Conservation (phyloP, 495 filamentous ascomycete genomes). For the Thozetella sp. region DNA sequence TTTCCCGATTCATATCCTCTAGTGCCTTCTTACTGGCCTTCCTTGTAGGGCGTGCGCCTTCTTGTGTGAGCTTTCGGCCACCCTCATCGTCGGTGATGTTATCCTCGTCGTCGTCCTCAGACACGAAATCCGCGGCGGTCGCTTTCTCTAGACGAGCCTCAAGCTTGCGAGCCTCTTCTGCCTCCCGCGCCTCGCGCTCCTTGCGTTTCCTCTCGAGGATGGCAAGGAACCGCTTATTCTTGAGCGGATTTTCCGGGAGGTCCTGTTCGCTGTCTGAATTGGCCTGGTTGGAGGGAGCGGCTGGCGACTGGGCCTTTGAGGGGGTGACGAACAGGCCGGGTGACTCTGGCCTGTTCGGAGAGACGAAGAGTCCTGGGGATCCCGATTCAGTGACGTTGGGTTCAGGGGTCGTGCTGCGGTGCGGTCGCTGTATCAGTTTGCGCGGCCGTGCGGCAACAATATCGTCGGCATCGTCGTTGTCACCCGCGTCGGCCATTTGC, state of each 20-base stretch:
- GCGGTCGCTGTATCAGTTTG: slow-evolving; percentile 28
- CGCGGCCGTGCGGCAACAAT: slow-evolving; percentile 26
- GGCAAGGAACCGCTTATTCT: slow-evolving; percentile 63
- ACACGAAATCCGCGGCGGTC: slow-evolving; percentile 26
- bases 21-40: slow-evolving; percentile 95
- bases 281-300: slow-evolving; percentile 10
- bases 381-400: slow-evolving; percentile 5
- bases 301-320: slow-evolving; percentile 16
- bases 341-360: slow-evolving; percentile 21
- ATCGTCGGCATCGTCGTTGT: slow-evolving; percentile 27
- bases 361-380: slow-evolving; percentile 43
- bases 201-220: slow-evolving; percentile 71
- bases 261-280: slow-evolving; percentile 45
- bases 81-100: slow-evolving; percentile 57
- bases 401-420: slow-evolving; percentile 35
- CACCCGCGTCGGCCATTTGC: slow-evolving; percentile 17
- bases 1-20: slow-evolving; percentile 94
- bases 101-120: slow-evolving; percentile 50
- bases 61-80: slow-evolving; percentile 61
- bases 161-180: slow-evolving; percentile 47
- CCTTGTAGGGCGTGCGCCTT: slow-evolving; percentile 64
- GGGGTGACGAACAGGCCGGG: slow-evolving; percentile 45
- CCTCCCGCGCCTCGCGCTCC: slow-evolving; percentile 68
- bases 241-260: slow-evolving; percentile 43
- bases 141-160: slow-evolving; percentile 51